These are phyloP conservation scores for Paecilomyces sp. DNA, from an alignment of 2,329 filamentous ascomycete species.

Conservation along the genomic window DNA sequence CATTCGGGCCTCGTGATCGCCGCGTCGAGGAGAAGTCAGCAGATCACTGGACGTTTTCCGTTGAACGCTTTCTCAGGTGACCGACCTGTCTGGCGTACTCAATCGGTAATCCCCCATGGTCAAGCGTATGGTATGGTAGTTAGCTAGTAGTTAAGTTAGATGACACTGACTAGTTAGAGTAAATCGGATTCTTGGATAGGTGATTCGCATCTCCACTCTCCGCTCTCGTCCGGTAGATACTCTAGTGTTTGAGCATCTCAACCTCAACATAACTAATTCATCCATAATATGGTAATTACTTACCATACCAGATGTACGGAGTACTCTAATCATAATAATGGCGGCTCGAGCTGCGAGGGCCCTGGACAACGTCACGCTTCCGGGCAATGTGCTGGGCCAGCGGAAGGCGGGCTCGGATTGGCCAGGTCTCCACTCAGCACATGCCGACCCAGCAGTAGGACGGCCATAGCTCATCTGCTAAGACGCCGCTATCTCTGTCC, in stretches of 20 bases:
- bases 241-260: background rate
- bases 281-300: too few species aligned
- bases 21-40: background rate
- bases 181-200: background rate
- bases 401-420: background rate
- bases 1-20: constrained; percentile 1
- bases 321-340: background rate
- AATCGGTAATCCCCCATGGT: background rate
- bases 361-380: background rate
- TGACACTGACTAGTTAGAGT: too few species aligned
- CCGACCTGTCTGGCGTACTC: background rate
- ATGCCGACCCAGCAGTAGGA: background rate
- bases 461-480: background rate
- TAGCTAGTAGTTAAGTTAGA: background rate
- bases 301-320: too few species aligned
- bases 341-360: background rate
- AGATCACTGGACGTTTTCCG: constrained; percentile 1
- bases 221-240: background rate
- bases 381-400: background rate
- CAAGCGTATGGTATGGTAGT: too few species aligned
- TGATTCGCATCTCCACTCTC: background rate
- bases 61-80: background rate
- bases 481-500: background rate
- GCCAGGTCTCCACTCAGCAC: background rate
- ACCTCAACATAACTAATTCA: background rate